Percentiles rank a stretch among this genome's conserved stretches.
Evolutionary conservation across 768 basidiomycete genomes (phyloP).

Genomic region (Tulasnella calospora): DNA sequence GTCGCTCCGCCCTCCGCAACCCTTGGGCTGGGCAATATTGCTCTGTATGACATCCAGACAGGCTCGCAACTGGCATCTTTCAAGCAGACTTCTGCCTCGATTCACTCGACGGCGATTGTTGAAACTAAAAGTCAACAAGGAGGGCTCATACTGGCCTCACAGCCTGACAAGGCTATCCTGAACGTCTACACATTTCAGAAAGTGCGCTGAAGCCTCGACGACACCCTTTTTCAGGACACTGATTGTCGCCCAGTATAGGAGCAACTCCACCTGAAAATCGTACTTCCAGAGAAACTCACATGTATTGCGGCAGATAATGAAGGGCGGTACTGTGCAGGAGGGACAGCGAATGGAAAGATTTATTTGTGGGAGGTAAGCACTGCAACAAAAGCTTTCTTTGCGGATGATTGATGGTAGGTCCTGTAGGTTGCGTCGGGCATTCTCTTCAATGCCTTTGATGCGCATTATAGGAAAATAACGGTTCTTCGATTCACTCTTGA

Average conservation of each 20-base stretch:
- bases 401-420: neutral
- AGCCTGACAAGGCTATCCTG: conserved; percentile 81
- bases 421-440: conserved; percentile 86
- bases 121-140: conserved; percentile 68
- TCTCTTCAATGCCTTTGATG: conserved; percentile 85
- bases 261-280: conserved; percentile 78
- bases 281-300: conserved; percentile 83
- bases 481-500: conserved; percentile 80
- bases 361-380: conserved; percentile 93
- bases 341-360: conserved; percentile 80
- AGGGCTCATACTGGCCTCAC: conserved; percentile 77
- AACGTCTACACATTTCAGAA: conserved; percentile 94
- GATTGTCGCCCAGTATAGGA: conserved; percentile 50
- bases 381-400: neutral
- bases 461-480: conserved; percentile 87
- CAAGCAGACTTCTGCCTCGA: conserved; percentile 70
- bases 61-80: conserved; percentile 74
- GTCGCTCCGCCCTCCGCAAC: conserved; percentile 47
- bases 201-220: conserved; percentile 40
- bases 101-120: conserved; percentile 63
- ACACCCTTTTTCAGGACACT: neutral
- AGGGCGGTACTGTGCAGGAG: conserved; percentile 79
- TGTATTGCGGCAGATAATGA: conserved; percentile 69
- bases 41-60: conserved; percentile 77
- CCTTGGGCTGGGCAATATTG: conserved; percentile 57